These are phyloP conservation scores for Triticum aestivum DNA, from an alignment of 176 grass and related monocot species.

Conservation along the genomic window IWGSC_CS_RefSeq_v2.1 NC_057798.1:677922255-677922754, in stretches of 20 bases:
- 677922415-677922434: background rate
- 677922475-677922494: slow-evolving; percentile 25
- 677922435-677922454: background rate
- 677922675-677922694: background rate
- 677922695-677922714: background rate
- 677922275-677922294: background rate
- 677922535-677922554: background rate
- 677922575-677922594: background rate
- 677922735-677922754: background rate
- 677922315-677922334: slow-evolving; percentile 21
- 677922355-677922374: background rate
- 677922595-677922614: background rate
- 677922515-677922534: background rate
- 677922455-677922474: background rate
- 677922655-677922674: background rate
- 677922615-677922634: background rate
- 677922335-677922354: slow-evolving; percentile 12
- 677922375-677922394: background rate
- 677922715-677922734: background rate
- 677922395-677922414: background rate
- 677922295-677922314: slow-evolving; percentile 9
- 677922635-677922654: no score
- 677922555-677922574: background rate
- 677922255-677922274: background rate
- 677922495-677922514: background rate